A percentile compares a stretch with the other conserved stretches of the same genome.
These are phyloP conservation scores for Russula olivacea DNA, from an alignment of 768 basidiomycete genomes.

Conservation along the genomic window DNA sequence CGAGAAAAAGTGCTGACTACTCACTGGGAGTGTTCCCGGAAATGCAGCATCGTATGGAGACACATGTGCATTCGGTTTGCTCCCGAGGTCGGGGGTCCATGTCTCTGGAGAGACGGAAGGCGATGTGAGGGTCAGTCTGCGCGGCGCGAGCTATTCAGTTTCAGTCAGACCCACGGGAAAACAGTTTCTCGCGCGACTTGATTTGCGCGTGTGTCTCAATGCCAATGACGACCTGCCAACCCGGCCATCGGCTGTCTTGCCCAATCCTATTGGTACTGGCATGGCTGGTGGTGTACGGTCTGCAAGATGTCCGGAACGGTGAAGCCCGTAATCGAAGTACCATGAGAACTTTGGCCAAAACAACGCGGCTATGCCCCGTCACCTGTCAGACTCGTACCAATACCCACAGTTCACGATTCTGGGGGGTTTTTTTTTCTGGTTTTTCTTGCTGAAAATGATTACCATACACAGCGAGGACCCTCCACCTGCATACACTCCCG, in stretches of 20 bases:
- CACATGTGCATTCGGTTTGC: constrained; percentile 66
- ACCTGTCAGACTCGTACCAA: background rate
- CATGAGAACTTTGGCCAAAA: constrained; percentile 13
- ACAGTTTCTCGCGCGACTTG: constrained; percentile 80
- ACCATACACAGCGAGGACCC: background rate
- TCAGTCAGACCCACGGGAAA: constrained; percentile 53
- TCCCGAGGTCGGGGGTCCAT: constrained; percentile 40
- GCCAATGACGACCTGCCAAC: constrained; percentile 87
- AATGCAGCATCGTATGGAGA: constrained; percentile 82
- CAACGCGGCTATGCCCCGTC: background rate
- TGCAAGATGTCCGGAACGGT: constrained; percentile 14
- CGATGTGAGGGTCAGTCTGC: background rate
- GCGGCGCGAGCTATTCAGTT: background rate
- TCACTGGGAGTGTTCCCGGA: constrained; percentile 87
- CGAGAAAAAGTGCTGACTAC: constrained; percentile 27
- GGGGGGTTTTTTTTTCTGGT: too few species aligned
- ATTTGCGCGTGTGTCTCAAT: constrained; percentile 96
- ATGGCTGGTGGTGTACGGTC: constrained; percentile 8
- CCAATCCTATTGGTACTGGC: constrained; percentile 1
- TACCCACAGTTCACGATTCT: background rate
- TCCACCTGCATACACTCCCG: constrained; percentile 11
- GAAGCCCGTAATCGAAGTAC: constrained; percentile 20
- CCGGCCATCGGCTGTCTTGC: constrained; percentile 54
- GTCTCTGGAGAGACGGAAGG: constrained; percentile 33
- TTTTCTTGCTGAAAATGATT: background rate